Base-by-base conservation (phyloP, 441 rosid species). In the Populus hybrid region DNA sequence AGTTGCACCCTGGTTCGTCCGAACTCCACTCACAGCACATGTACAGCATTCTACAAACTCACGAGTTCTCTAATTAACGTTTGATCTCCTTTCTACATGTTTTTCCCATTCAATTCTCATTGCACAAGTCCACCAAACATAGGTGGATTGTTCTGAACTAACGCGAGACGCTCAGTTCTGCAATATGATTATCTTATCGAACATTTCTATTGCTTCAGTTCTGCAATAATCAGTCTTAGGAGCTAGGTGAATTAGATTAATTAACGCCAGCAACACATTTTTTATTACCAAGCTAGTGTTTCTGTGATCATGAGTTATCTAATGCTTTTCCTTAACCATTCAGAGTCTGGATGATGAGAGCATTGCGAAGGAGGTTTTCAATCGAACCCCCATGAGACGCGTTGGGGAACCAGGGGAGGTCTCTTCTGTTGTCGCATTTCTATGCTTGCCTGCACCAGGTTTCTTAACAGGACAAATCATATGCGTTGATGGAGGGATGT, bases 1-100 rank as follows among this genome's bases (percentile, higher is more conserved):
- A 59, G 92, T 94, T 21, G 94, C 96, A 1, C 98, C 97, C 6
- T 94, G 97, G 96, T 89, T 84, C 72, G 88, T 72, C 80, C 89
- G 67, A 83, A 92, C 97, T 77, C 86, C 97, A 1, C 90, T 92
- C 26, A 92, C 87, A 16, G 85, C 90, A 82, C 77, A 65, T 77
- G 98, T 93, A 38, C 42, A 38, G 0, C 42, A 38, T 38, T 2
- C 42, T 38, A 2, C 42, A 9, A 38, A 38, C 42, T 38, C 42
- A 38, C 42, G 11, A 38, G 11, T 38, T 38, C 42, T 38, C 42
- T 38, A 38, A 38, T 9, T 38, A 38, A 38, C 1, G 42, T 38
- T 38, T 38, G 8, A 33, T 33, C 42, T 38, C 42, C 10, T 38
- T 38, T 38, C 42, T 38, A 7, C 42, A 38, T 38, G 42, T 38